Conservation (phyloP, 2,329 filamentous ascomycete species). For the Epichloe scottii region DNA sequence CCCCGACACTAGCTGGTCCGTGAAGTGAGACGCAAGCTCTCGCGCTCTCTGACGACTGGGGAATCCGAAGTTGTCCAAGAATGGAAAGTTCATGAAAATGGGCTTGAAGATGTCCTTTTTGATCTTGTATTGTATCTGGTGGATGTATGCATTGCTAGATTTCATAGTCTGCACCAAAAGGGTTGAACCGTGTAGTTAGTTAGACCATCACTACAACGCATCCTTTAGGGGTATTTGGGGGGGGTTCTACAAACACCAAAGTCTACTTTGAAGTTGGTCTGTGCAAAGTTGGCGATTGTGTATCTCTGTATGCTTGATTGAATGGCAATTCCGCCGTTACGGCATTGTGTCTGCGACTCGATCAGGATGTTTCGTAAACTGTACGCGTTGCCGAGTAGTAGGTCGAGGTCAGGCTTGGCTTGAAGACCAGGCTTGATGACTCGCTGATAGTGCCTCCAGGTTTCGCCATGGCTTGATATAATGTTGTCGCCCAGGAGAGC, state of each 20-base stretch:
- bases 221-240: too few species aligned
- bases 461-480: slow-evolving; percentile 24
- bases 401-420: slow-evolving; percentile 11
- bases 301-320: slow-evolving; percentile 23
- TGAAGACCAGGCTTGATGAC: slow-evolving; percentile 26
- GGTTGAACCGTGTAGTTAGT: not conserved
- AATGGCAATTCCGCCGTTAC: slow-evolving; percentile 14
- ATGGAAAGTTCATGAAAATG: slow-evolving; percentile 22
- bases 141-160: slow-evolving; percentile 10
- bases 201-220: not conserved
- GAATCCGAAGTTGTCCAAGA: slow-evolving; percentile 16
- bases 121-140: slow-evolving; percentile 14
- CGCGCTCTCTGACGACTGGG: slow-evolving; percentile 16
- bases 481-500: slow-evolving; percentile 27
- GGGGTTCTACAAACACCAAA: slow-evolving; percentile 9
- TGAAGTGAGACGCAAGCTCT: slow-evolving; percentile 14
- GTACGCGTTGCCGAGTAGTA: slow-evolving; percentile 14
- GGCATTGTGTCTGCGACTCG: slow-evolving; percentile 13
- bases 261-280: slow-evolving; percentile 17
- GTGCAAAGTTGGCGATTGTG: slow-evolving; percentile 23
- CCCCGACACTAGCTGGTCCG: slow-evolving; percentile 11
- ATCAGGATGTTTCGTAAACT: slow-evolving; percentile 17
- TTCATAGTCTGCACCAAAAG: slow-evolving; percentile 11
- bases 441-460: slow-evolving; percentile 22
- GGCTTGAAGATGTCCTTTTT: slow-evolving; percentile 23